Base-by-base conservation (phyloP, 129 eudicot species). In the Dittrichia graveolens region DNA sequence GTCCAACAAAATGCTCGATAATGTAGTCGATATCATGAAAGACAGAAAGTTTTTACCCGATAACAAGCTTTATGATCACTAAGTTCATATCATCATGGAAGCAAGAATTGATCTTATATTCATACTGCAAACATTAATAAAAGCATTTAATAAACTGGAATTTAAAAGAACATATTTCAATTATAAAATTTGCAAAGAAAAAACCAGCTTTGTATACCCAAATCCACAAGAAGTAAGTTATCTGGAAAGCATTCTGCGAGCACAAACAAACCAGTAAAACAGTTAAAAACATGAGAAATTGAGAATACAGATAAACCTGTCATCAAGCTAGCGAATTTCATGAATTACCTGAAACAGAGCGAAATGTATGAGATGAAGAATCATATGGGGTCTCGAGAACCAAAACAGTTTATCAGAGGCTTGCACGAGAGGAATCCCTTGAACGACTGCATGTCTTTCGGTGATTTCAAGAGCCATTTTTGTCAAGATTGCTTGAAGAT, bases 211-310 rank as follows among this genome's bases (percentile, higher is more conserved):
- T 35, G 3, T 71, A 24, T 90, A 95, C 97, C 97, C 95, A 90
- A 71, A 88, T 90, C 99, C 99, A 90, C 72, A 90, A 65, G 75
- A 88, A 83, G 71, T 90, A 90, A 48, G 99, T 88, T 24, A 95
- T 62, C 78, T 95, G 99, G 84, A 95, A 95, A 46, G 99, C 99
- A 72, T 90, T 95, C 99, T 95, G 99, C 81, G 77, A 45, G 52
- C 46, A 77, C 61, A 63, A 71, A 10, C 15, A 12, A 69, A 55
- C n/a, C 41, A 57, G 50, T 35, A 70, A 31, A 55, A 65, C 45
- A 14, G 65, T 69, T 13, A 77, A 67, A 56, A 57, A 42, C 49
- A 81, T 59, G 8, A 13, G 10, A 57, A 42, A 44, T 75, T 59
- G 8, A 13, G 10, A 67, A 37, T 44, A n/a, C 42, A 41, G 10